Percentiles rank a stretch among this genome's conserved stretches.
Evolutionary conservation across 108 stramenopile genomes (phyloP).

Genomic region (Pseudonitzschia pungens): DNA sequence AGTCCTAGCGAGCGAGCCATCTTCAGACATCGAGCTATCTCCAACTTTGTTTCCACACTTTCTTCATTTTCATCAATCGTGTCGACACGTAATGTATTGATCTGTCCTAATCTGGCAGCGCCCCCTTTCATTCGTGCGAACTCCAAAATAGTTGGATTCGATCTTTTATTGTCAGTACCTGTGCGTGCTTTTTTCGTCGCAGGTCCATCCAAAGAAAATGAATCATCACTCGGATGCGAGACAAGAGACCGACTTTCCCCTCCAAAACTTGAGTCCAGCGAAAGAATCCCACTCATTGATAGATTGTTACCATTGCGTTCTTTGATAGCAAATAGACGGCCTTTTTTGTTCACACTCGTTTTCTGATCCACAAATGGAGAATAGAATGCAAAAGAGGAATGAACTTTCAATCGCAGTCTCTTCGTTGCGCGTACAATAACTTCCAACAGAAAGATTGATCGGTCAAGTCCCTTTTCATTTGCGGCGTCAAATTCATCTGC

Average conservation of each 20-base stretch:
- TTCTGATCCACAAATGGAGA: constrained; percentile 42
- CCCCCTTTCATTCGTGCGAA: constrained; percentile 40
- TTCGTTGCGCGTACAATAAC: constrained; percentile 37
- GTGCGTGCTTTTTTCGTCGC: constrained; percentile 1
- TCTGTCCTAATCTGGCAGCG: constrained; percentile 25
- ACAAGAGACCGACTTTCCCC: constrained; percentile 9
- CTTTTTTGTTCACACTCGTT: not conserved
- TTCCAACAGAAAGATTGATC: constrained; percentile 60
- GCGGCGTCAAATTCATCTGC: constrained; percentile 72
- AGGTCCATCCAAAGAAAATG: not conserved
- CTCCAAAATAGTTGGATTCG: constrained; percentile 51
- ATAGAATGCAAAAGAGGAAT: constrained; percentile 44
- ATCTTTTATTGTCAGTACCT: constrained; percentile 3
- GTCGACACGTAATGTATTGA: constrained; percentile 21
- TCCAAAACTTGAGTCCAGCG: constrained; percentile 7
- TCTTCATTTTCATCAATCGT: constrained; percentile 57
- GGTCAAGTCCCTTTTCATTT: constrained; percentile 44
- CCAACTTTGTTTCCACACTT: constrained; percentile 64
- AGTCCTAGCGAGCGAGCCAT: constrained; percentile 63
- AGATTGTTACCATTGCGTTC: constrained; percentile 1
- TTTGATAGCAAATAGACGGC: constrained; percentile 3
- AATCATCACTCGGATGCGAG: constrained; percentile 11
- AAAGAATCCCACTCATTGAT: constrained; percentile 12
- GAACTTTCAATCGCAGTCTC: constrained; percentile 31
- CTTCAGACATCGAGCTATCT: constrained; percentile 55